A percentile compares a stretch with the other conserved stretches of the same genome.
Conservation (phyloP, 257 asterid genomes). For the Thymus mandschuricus region DNA sequence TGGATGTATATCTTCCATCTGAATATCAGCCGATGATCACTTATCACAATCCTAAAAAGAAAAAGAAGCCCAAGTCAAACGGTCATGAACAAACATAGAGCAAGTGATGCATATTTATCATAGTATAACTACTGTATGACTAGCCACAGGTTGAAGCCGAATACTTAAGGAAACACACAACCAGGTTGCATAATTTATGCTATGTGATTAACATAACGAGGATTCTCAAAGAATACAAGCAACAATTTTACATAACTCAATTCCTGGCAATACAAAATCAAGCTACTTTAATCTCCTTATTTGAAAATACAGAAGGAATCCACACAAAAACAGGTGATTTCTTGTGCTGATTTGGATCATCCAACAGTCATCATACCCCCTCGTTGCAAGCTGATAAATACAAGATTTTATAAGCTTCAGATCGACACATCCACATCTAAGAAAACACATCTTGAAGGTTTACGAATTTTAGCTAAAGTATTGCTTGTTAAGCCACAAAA, state of each 20-base stretch:
- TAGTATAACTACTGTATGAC: background rate
- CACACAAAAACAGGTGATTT: slow-evolving; percentile 28
- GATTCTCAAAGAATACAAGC: slow-evolving; percentile 17
- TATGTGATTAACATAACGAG: background rate
- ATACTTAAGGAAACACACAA: background rate
- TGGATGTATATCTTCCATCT: slow-evolving; percentile 46
- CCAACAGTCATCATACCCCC: slow-evolving; percentile 75
- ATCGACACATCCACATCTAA: no score
- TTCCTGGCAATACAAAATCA: slow-evolving; percentile 4
- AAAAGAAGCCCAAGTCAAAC: slow-evolving; percentile 45
- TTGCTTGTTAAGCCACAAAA: slow-evolving; percentile 16
- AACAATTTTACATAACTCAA: slow-evolving; percentile 28
- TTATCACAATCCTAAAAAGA: slow-evolving; percentile 66
- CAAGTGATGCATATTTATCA: background rate
- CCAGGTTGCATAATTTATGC: background rate
- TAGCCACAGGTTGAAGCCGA: background rate
- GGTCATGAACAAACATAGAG: slow-evolving; percentile 24
- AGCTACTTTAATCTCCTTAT: slow-evolving; percentile 18
- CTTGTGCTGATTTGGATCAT: slow-evolving; percentile 43
- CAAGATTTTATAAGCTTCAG: slow-evolving; percentile 51
- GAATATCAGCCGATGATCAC: slow-evolving; percentile 46
- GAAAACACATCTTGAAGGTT: slow-evolving; percentile 3
- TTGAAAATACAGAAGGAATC: slow-evolving; percentile 29
- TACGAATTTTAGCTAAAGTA: no score
- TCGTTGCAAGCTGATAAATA: slow-evolving; percentile 75